Percentiles rank a stretch among this genome's conserved stretches.
Evolutionary conservation across 2,329 filamentous ascomycete genomes (phyloP).

Genomic region (Salinomyces thailandicus): DNA sequence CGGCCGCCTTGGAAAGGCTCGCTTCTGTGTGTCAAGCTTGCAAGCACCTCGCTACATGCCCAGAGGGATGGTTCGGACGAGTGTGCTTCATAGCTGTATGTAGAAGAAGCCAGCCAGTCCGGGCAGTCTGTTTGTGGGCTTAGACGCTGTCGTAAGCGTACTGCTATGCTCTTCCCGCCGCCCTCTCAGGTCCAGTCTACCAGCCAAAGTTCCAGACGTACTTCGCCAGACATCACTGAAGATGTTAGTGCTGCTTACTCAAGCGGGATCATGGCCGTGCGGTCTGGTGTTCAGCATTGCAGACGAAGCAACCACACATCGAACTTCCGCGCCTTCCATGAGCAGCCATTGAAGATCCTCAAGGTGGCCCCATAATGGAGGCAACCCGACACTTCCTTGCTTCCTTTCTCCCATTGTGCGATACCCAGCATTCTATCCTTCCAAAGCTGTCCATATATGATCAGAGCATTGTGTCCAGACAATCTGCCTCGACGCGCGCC

Average conservation of each 20-base stretch:
- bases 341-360: conserved; percentile 33
- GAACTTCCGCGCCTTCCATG: conserved; percentile 5
- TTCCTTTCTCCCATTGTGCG: conserved; percentile 37
- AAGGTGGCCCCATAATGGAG: conserved; percentile 37
- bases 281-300: conserved; percentile 24
- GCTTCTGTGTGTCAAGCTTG: conserved; percentile 34
- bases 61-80: conserved; percentile 46
- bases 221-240: conserved; percentile 22
- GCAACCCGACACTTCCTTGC: conserved; percentile 42
- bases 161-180: conserved; percentile 28
- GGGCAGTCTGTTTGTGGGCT: conserved; percentile 38
- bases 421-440: conserved; percentile 27
- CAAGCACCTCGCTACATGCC: conserved; percentile 45
- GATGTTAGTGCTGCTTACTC: conserved; percentile 19
- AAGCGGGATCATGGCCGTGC: conserved; percentile 14
- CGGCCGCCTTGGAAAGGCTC: conserved; percentile 23
- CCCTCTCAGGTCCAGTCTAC: conserved; percentile 7
- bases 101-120: conserved; percentile 24
- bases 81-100: conserved; percentile 30
- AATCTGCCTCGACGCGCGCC: conserved; percentile 62
- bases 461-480: conserved; percentile 64
- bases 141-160: conserved; percentile 16
- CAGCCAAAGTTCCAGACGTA: conserved; percentile 2
- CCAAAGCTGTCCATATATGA: conserved; percentile 48
- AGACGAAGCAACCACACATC: too few relatives aligned